Conservation (phyloP, 495 filamentous ascomycete species). For the Penicillium pulvis region DNA sequence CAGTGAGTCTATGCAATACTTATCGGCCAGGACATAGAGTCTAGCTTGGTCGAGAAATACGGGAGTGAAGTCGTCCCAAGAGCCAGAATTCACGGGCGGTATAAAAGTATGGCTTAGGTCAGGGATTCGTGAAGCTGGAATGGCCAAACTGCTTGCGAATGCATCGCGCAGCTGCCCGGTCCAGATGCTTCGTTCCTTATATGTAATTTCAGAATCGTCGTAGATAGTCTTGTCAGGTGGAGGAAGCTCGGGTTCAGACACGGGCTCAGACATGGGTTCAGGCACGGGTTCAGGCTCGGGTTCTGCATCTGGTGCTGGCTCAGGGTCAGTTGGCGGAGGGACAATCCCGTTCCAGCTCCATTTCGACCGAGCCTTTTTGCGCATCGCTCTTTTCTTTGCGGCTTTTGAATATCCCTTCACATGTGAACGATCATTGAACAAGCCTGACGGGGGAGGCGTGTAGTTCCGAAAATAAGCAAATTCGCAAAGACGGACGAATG, state of each 20-base stretch:
- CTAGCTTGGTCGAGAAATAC: conserved; percentile 39
- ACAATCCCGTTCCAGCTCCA: no score
- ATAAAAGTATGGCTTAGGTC: not conserved
- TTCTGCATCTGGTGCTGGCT: not conserved
- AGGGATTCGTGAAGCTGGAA: no score
- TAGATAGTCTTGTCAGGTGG: no score
- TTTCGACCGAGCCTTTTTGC: no score
- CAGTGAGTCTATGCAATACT: conserved; percentile 37
- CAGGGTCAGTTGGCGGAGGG: no score
- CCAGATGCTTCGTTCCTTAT: not conserved
- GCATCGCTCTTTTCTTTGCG: no score
- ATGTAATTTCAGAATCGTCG: not conserved
- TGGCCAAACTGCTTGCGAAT: not conserved
- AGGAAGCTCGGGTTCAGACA: no score
- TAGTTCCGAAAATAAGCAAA: conserved; percentile 29
- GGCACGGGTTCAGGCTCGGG: not conserved
- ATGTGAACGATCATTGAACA: not conserved
- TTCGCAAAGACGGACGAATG: conserved; percentile 32
- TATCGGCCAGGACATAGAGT: conserved; percentile 45
- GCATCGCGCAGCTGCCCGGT: not conserved
- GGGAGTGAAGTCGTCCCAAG: conserved; percentile 35
- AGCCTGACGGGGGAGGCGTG: conserved; percentile 15
- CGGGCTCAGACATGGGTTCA: no score
- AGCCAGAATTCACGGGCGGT: conserved; percentile 10
- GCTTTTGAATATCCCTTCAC: no score